A percentile compares a stretch with the other conserved stretches of the same genome.
phyloP scores from a whole-genome alignment of 2,329 filamentous ascomycete genomes.

The Alternaria triticina region DNA sequence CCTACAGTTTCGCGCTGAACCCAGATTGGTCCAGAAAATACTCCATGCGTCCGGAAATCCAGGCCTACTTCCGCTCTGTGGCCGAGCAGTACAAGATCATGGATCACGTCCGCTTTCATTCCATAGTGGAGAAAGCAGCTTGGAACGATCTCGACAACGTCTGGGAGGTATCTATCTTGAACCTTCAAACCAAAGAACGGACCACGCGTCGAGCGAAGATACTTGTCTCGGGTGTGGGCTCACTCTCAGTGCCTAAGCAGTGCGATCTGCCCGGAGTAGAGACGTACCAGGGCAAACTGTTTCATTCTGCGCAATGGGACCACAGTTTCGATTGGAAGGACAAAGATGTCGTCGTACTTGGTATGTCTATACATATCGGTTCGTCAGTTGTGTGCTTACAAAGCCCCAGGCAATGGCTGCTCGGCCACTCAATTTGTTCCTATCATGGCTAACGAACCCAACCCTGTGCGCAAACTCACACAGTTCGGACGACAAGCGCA shows the following conservation, averaged over 20 bases:
- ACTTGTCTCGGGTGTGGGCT: slow-evolving; percentile 36
- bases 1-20: slow-evolving; percentile 67
- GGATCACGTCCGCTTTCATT: slow-evolving; percentile 54
- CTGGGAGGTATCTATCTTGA: slow-evolving; percentile 45
- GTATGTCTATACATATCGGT: slow-evolving; percentile 7
- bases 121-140: slow-evolving; percentile 50
- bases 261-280: slow-evolving; percentile 54
- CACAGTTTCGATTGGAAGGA: slow-evolving; percentile 57
- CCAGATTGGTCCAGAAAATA: slow-evolving; percentile 66
- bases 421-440: slow-evolving; percentile 58
- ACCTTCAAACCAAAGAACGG: slow-evolving; percentile 30
- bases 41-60: slow-evolving; percentile 62
- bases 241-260: slow-evolving; percentile 39
- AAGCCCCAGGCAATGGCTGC: slow-evolving; percentile 53
- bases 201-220: slow-evolving; percentile 31
- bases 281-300: slow-evolving; percentile 49
- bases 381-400: background rate
- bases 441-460: slow-evolving; percentile 48
- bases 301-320: slow-evolving; percentile 51
- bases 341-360: slow-evolving; percentile 42
- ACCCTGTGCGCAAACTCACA: slow-evolving; percentile 49
- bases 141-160: slow-evolving; percentile 54
- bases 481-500: slow-evolving; percentile 61
- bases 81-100: slow-evolving; percentile 43
- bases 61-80: slow-evolving; percentile 57